These are phyloP conservation scores for Ogataea corticis DNA, from an alignment of 805 yeast species.

Conservation along the genomic window DNA sequence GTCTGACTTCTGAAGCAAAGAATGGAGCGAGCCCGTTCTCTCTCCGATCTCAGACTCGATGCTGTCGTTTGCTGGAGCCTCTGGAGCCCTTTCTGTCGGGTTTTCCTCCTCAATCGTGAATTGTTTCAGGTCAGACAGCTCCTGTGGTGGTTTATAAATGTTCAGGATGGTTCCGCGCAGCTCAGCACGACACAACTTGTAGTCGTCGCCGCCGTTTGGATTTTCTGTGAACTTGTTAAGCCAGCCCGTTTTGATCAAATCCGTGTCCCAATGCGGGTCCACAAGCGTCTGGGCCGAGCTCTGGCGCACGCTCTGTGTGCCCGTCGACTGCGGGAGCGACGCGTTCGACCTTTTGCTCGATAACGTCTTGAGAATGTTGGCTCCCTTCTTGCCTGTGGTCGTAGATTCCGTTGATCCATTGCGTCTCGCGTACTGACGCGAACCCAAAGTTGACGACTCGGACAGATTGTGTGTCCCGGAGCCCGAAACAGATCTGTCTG, in stretches of 20 bases:
- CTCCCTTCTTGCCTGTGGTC: conserved; percentile 10
- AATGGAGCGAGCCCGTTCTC: not conserved
- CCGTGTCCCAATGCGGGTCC: conserved; percentile 35
- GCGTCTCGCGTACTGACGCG: conserved; percentile 6
- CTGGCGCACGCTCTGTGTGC: not conserved
- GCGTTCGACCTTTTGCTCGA: conserved; percentile 19
- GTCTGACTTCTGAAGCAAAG: not conserved
- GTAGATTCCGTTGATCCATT: conserved; percentile 6
- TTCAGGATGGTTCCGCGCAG: conserved; percentile 66
- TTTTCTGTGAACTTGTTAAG: conserved; percentile 46
- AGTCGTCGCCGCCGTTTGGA: conserved; percentile 29
- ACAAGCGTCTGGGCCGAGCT: conserved; percentile 20
- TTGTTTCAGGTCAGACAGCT: conserved; percentile 39
- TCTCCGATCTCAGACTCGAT: not conserved
- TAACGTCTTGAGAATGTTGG: conserved; percentile 19
- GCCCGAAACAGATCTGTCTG: not conserved
- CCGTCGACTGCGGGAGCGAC: conserved; percentile 13
- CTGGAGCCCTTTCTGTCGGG: not conserved
- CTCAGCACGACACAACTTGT: conserved; percentile 61
- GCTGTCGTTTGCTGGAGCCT: not conserved
- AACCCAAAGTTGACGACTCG: not conserved
- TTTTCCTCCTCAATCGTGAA: conserved; percentile 24
- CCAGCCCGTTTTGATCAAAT: conserved; percentile 57
- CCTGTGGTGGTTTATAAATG: conserved; percentile 59
- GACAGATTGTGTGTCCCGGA: not conserved